Evolutionary conservation across 768 basidiomycete genomes (phyloP).

Genomic region (Lactarius quietus): DNA sequence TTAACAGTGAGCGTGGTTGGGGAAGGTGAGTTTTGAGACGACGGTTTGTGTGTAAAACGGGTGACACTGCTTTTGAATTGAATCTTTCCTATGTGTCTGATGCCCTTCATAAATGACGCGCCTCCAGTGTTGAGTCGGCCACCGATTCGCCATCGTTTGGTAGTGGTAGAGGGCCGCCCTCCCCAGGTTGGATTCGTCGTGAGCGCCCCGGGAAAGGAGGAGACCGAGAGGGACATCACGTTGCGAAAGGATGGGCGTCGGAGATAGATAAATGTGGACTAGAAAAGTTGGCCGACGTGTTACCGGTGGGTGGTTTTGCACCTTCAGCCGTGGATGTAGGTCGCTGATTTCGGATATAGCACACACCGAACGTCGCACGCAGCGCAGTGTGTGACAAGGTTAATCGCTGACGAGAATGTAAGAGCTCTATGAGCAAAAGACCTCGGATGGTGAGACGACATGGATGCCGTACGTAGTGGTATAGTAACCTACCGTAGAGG

Average conservation of each 20-base stretch:
- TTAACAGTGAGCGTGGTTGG: neutral
- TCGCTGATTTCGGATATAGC: neutral
- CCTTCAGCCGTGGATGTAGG: too few species aligned
- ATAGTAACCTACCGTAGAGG: too few species aligned
- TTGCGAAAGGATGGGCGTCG: neutral
- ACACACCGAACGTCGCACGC: neutral
- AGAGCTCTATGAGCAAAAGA: neutral
- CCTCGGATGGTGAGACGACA: neutral
- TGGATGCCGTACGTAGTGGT: too few species aligned
- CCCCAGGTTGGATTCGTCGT: neutral
- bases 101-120: constrained; percentile 2
- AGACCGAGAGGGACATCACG: constrained; percentile 25
- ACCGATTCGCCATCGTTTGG: constrained; percentile 9
- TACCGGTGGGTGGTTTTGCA: too few species aligned
- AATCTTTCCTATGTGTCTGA: neutral
- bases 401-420: neutral
- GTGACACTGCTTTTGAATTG: neutral
- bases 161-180: neutral
- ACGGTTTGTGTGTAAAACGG: too few species aligned
- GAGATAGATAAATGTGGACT: neutral
- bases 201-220: constrained; percentile 23
- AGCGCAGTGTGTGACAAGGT: neutral
- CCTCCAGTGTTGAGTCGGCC: constrained; percentile 7
- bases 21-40: neutral
- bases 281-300: too few species aligned